Percentiles rank a stretch among this genome's conserved stretches.
Conservation (phyloP, 2,329 filamentous ascomycete species). For the Fusarium pininemorale region DNA sequence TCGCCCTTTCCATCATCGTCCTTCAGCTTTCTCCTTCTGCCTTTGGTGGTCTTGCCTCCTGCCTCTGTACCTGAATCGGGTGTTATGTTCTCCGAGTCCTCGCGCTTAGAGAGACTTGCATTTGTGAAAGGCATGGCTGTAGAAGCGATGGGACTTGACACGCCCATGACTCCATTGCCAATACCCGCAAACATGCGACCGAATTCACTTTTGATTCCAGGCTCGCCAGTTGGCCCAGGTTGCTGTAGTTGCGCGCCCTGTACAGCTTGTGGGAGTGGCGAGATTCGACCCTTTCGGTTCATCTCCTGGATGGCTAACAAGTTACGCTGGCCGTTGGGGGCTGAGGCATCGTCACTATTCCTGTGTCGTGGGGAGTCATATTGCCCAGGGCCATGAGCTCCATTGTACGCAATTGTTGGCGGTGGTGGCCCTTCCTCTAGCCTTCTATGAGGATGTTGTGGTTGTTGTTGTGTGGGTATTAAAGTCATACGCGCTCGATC, state of each 20-base stretch:
- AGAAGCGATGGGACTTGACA: constrained; percentile 61
- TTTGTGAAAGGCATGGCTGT: constrained; percentile 57
- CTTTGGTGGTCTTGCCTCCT: constrained; percentile 55
- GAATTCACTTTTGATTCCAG: constrained; percentile 93
- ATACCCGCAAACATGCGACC: constrained; percentile 97
- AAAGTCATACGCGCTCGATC: constrained; percentile 58
- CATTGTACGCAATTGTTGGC: constrained; percentile 60
- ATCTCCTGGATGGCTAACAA: constrained; percentile 83
- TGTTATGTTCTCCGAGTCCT: constrained; percentile 58
- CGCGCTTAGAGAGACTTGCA: constrained; percentile 58
- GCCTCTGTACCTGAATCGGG: constrained; percentile 57
- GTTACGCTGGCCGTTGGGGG: constrained; percentile 65
- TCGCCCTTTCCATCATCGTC: constrained; percentile 76
- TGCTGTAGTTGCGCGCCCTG: constrained; percentile 88
- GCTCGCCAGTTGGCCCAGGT: constrained; percentile 80
- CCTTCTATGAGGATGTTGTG: constrained; percentile 53
- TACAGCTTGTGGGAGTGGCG: constrained; percentile 90
- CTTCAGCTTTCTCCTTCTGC: constrained; percentile 75
- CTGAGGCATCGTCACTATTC: constrained; percentile 61
- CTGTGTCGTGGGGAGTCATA: constrained; percentile 53
- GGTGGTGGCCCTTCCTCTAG: constrained; percentile 61
- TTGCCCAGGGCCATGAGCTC: constrained; percentile 52
- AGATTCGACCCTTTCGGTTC: constrained; percentile 83
- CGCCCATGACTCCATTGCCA: constrained; percentile 65
- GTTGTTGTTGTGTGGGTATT: constrained; percentile 48